A percentile compares a stretch with the other conserved stretches of the same genome.
These are phyloP conservation scores for Cicer cuneatum DNA, from an alignment of 306 rosid genomes.

Conservation along the genomic window DNA sequence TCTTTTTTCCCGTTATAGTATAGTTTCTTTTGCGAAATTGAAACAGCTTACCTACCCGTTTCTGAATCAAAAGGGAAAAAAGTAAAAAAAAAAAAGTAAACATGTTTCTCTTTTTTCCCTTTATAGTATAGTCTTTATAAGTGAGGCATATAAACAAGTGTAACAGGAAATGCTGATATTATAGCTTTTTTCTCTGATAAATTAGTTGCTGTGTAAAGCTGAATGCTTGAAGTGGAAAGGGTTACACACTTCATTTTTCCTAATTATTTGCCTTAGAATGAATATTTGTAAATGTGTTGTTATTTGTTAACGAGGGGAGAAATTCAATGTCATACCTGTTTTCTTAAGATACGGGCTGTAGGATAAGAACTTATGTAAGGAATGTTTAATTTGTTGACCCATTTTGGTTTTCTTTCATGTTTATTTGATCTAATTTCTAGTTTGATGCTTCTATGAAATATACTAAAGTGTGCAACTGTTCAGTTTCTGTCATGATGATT, in stretches of 20 bases:
- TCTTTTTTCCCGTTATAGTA: background rate
- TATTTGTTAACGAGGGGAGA: background rate
- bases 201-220: conserved; percentile 1
- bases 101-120: too few relatives aligned
- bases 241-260: conserved; percentile 13
- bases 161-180: background rate
- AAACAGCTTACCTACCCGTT: background rate
- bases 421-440: conserved; percentile 3
- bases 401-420: conserved; percentile 10
- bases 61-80: background rate
- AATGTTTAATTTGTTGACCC: background rate
- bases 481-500: background rate
- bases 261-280: conserved; percentile 15
- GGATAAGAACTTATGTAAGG: too few relatives aligned
- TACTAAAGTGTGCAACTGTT: conserved; percentile 3
- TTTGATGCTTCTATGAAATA: background rate
- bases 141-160: background rate
- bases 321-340: conserved; percentile 3
- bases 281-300: background rate
- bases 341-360: background rate
- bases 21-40: background rate
- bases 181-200: background rate
- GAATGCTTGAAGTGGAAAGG: conserved; percentile 3
- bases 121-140: background rate
- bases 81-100: background rate